These are phyloP conservation scores for Amphibolis antarctica DNA, from an alignment of 106 monocot genomes.

Conservation along the genomic window DNA sequence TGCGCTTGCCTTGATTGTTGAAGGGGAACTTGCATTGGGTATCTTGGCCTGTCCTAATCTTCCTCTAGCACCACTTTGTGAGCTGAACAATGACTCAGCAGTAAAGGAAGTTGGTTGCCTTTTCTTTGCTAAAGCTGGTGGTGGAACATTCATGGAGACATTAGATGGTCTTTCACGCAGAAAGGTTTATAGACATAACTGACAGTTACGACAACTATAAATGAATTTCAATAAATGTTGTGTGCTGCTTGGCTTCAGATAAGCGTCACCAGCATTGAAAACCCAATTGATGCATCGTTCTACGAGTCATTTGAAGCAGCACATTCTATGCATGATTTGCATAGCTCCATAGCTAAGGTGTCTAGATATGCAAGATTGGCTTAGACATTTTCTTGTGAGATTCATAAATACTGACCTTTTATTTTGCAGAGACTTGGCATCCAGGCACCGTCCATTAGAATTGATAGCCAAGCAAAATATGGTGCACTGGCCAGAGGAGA, in stretches of 20 bases:
- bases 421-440: conserved; percentile 81
- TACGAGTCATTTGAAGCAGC: conserved; percentile 97
- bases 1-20: conserved; percentile 77
- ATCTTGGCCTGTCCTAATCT: conserved; percentile 96
- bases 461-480: conserved; percentile 98
- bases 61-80: conserved; percentile 38
- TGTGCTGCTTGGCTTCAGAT: conserved; percentile 32
- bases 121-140: conserved; percentile 77
- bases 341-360: conserved; percentile 79
- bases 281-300: conserved; percentile 77
- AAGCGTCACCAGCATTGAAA: conserved; percentile 44
- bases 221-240: conserved; percentile 6
- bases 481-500: conserved; percentile 92
- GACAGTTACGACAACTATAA: background rate
- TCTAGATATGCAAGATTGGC: background rate
- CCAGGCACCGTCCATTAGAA: conserved; percentile 81
- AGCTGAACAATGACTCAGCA: conserved; percentile 5
- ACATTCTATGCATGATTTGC: conserved; percentile 81
- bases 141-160: conserved; percentile 58
- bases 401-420: background rate
- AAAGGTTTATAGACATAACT: conserved; percentile 30
- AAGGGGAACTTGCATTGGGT: conserved; percentile 80
- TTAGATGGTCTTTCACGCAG: conserved; percentile 42
- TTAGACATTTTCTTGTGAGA: background rate
- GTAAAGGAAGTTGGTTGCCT: conserved; percentile 57